These are phyloP conservation scores for Carex pumila DNA, from an alignment of 176 grass and related monocot species.

Conservation along the genomic window DNA sequence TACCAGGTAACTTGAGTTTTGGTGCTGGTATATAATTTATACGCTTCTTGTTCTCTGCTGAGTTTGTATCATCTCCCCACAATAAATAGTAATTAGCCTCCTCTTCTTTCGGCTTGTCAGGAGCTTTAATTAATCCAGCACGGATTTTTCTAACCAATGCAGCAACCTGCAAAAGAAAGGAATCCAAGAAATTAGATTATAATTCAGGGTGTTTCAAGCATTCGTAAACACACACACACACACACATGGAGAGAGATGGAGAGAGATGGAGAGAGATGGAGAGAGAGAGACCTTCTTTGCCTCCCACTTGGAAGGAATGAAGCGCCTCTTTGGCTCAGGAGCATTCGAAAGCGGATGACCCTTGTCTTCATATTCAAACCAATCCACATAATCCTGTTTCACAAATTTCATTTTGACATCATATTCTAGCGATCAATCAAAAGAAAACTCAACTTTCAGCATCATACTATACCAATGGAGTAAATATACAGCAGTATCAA, in stretches of 20 bases:
- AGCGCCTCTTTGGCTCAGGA: slow-evolving; percentile 95
- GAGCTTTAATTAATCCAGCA: slow-evolving; percentile 80
- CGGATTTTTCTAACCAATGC: slow-evolving; percentile 70
- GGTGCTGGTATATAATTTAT: slow-evolving; percentile 86
- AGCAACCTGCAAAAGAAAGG: slow-evolving; percentile 29
- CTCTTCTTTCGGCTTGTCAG: slow-evolving; percentile 70
- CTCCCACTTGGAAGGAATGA: slow-evolving; percentile 97
- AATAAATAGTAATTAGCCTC: slow-evolving; percentile 53
- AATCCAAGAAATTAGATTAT: background rate
- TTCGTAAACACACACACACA: background rate
- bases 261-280: background rate
- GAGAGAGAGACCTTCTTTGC: slow-evolving; percentile 63
- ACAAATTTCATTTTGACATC: background rate
- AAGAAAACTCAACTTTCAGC: background rate
- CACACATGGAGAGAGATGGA: too few relatives aligned
- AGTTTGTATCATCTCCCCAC: slow-evolving; percentile 85
- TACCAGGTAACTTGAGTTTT: slow-evolving; percentile 92
- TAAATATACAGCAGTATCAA: background rate
- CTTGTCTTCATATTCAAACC: slow-evolving; percentile 93
- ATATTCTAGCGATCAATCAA: slow-evolving; percentile 5
- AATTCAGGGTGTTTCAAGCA: background rate
- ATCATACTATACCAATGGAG: background rate
- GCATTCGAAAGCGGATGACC: slow-evolving; percentile 95
- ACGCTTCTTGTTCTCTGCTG: slow-evolving; percentile 70
- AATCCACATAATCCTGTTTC: slow-evolving; percentile 88